Conservation (phyloP, 2,329 filamentous ascomycete species). For the Penicillium sp. region DNA sequence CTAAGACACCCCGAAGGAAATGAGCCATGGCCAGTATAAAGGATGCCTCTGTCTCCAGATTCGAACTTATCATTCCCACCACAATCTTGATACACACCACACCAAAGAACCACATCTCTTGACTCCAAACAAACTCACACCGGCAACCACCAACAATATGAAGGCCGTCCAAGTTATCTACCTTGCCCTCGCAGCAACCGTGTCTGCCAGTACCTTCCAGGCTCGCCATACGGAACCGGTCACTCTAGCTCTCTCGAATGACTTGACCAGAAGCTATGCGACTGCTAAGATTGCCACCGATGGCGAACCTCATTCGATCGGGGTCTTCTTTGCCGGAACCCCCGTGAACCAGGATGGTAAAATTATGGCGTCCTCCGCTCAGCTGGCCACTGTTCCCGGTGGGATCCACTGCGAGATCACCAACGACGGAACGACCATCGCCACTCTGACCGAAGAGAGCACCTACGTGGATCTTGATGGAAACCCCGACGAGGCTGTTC, state of each 20-base stretch:
- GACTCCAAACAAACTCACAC: background rate
- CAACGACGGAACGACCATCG: background rate
- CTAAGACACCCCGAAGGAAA: background rate
- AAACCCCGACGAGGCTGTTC: constrained; percentile 3
- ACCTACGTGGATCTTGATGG: constrained; percentile 10
- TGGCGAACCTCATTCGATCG: background rate
- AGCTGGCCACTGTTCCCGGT: background rate
- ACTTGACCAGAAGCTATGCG: constrained; percentile 3
- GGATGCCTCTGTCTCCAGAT: background rate
- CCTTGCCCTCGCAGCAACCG: background rate
- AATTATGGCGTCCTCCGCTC: background rate
- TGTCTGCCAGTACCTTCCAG: constrained; percentile 3
- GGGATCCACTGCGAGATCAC: constrained; percentile 3
- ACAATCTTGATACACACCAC: background rate
- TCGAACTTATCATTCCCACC: background rate
- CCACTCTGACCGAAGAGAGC: background rate
- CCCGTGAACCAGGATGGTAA: background rate
- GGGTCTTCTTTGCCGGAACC: background rate
- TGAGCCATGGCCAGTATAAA: background rate
- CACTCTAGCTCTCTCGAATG: constrained; percentile 7
- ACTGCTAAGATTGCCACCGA: background rate
- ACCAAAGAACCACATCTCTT: background rate
- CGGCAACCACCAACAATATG: background rate
- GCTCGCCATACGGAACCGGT: background rate
- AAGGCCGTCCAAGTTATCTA: background rate